Base-by-base conservation (phyloP, 495 filamentous ascomycete genomes). In the Neurospora hispaniola region DNA sequence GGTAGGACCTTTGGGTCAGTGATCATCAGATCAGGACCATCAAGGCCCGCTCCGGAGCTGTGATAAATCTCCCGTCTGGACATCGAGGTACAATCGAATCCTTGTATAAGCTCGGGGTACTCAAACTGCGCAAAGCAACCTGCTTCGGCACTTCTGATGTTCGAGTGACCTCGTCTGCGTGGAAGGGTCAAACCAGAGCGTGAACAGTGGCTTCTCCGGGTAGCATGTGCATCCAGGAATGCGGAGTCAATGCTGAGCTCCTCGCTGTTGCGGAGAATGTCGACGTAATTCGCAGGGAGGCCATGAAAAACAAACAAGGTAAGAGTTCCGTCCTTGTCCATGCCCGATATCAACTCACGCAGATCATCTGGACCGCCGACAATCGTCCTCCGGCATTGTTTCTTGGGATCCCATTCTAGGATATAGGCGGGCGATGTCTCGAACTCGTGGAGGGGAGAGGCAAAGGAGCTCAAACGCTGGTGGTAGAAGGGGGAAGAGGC, bases 191-290 rank as follows among this genome's bases (percentile, higher is more conserved):
- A 16, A 14, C 54, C 54, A 35, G 54, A 69, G 35, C 14, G 54
- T 31, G 76, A 75, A 43, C 77, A 72, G 59, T 81, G 81, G 40
- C 76, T 43, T 48, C 80, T 71, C 38, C 80, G 73, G 10, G 71
- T 70, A 5, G 73, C 69, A 71, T 81, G 80, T 43, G 80, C 81
- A 27, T 80, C 80, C 31, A 81, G 59, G 40, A 83, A 83, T 7
- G 76, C 73, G 23, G 75, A 66, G 44, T 81, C 80, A 41, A 83
- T 59, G 43, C 59, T 73, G 10, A 78, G 40, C 27, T 41, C 39
- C 9, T 75, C 71, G 48, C 46, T 38, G 39, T 44, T 59, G n/a
- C 59, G 70, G 8, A 82, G 35, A 1, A 66, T 75, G 0, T 74
- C 42, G 7, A 77, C 42, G 39, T 76, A 78, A 41, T 79, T 78